Base-by-base conservation (phyloP, 495 filamentous ascomycete species). In the Neurospora africana region DNA sequence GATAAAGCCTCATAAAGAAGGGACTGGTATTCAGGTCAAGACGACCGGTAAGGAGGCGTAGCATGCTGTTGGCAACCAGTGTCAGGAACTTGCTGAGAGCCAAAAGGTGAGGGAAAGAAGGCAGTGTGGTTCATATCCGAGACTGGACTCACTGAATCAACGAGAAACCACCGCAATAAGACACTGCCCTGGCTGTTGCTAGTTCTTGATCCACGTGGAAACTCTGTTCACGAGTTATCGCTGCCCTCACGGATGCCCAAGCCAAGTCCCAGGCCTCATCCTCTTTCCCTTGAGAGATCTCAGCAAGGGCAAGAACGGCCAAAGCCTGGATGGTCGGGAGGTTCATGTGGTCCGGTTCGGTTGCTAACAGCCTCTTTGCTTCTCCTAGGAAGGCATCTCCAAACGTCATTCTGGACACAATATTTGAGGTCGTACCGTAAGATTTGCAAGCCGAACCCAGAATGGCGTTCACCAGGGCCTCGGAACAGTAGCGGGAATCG, bases 351-450 rank as follows among this genome's bases (percentile, higher is more conserved):
- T 43, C 72, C 1, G 40, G 36, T 33, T 77, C 75, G 7, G 35
- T 37, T 7, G 73, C 58, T 2, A 79, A 61, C 11, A 79, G 43
- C n/a, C 71, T 70, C 39, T 72, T 78, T 21, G 78, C 75, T 27
- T 79, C 76, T 8, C 75, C 76, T 7, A 79, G 23, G 38, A 79
- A 79, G 3, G 78, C 78, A 39, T 79, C 78, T 5, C 75, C 78
- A 23, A 77, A 77, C 33, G 68, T 77, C 35, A 78, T 68, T 33
- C 72, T 71, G 23, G 78, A 78, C 11, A 77, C 72, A 3, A 75
- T 70, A 15, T 75, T 72, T 6, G 74, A 75, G 15, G 75, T 68
- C 7, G 70, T 38, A 13, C 74, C 70, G 35, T 72, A 68, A 19
- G 72, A 58, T 30, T 68, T 76, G 73, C 76, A 78, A 0, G 75